Percentiles rank a stretch among this genome's conserved stretches.
Evolutionary conservation across 1,284 basidiomycete genomes (phyloP).

Genomic region (Sporisorium iseilematis-ciliati): DNA sequence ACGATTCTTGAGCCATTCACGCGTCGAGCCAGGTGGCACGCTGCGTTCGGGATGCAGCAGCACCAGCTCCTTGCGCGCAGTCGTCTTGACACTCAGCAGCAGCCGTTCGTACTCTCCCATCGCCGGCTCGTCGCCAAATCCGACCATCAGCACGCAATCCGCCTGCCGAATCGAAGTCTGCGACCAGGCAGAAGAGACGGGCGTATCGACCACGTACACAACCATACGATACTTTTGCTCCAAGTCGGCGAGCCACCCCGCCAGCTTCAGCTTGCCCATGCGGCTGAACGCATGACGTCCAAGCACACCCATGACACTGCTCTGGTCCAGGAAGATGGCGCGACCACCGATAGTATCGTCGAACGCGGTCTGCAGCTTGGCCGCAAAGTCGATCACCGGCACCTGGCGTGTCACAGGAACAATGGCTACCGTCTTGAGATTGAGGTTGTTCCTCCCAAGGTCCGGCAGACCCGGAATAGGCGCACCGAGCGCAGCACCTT

Average conservation of each 20-base stretch:
- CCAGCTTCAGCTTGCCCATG: slow-evolving; percentile 70
- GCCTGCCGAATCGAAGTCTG: slow-evolving; percentile 75
- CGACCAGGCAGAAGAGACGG: slow-evolving; percentile 67
- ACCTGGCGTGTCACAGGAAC: slow-evolving; percentile 74
- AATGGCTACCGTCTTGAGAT: slow-evolving; percentile 91
- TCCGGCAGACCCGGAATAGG: slow-evolving; percentile 63
- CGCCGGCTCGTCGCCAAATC: slow-evolving; percentile 81
- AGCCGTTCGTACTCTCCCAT: slow-evolving; percentile 93
- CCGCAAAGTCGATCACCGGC: slow-evolving; percentile 67
- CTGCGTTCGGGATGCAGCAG: slow-evolving; percentile 91
- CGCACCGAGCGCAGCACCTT: slow-evolving; percentile 40
- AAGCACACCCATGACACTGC: slow-evolving; percentile 66
- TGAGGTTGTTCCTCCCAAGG: slow-evolving; percentile 83
- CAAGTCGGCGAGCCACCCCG: slow-evolving; percentile 67
- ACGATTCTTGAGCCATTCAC: slow-evolving; percentile 95
- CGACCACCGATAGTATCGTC: slow-evolving; percentile 64
- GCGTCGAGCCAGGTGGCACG: slow-evolving; percentile 89
- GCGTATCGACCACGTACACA: slow-evolving; percentile 68
- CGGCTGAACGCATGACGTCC: slow-evolving; percentile 67
- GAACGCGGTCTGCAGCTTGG: slow-evolving; percentile 62
- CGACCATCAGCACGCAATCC: slow-evolving; percentile 94
- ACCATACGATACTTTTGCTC: slow-evolving; percentile 68
- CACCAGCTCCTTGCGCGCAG: slow-evolving; percentile 94
- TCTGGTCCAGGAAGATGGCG: slow-evolving; percentile 65
- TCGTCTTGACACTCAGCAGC: slow-evolving; percentile 89